These are phyloP conservation scores for Ochetophila trinervis DNA, from an alignment of 306 rosid species.

Conservation along the genomic window DNA sequence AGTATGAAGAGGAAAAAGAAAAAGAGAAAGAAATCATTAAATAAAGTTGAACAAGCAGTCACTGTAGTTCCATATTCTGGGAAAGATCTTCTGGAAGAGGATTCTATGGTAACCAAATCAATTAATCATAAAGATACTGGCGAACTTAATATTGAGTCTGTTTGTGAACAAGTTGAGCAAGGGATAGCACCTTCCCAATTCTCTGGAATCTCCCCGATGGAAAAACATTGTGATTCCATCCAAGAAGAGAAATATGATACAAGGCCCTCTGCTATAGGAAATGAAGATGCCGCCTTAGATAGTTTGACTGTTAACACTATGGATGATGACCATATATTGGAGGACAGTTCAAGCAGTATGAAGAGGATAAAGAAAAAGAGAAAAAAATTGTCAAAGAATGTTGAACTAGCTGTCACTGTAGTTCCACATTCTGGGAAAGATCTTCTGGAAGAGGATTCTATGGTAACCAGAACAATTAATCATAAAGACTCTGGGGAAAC, in stretches of 20 bases:
- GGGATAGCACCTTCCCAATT: slow-evolving; percentile 26
- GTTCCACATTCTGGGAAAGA: slow-evolving; percentile 38
- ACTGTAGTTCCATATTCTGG: slow-evolving; percentile 33
- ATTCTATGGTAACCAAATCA: slow-evolving; percentile 12
- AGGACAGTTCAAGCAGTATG: slow-evolving; percentile 18
- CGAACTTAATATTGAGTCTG: slow-evolving; percentile 20
- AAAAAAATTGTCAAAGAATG: slow-evolving; percentile 27
- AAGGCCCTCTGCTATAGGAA: slow-evolving; percentile 15
- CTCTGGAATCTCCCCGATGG: slow-evolving; percentile 23
- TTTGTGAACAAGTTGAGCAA: slow-evolving; percentile 29
- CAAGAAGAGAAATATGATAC: too few relatives aligned
- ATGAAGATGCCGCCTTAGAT: slow-evolving; percentile 31
- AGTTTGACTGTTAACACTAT: slow-evolving; percentile 29
- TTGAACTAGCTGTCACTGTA: slow-evolving; percentile 20
- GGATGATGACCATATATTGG: slow-evolving; percentile 24
- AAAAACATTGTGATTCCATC: slow-evolving; percentile 31
- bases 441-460: slow-evolving; percentile 29
- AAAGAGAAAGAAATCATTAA: slow-evolving; percentile 30
- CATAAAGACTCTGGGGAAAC: slow-evolving; percentile 17
- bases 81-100: slow-evolving; percentile 35
- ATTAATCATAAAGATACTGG: slow-evolving; percentile 11
- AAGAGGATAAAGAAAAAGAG: slow-evolving; percentile 31
- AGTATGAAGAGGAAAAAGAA: slow-evolving; percentile 25
- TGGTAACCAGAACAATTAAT: slow-evolving; percentile 6
- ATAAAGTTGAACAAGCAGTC: slow-evolving; percentile 20